A percentile compares a stretch with the other conserved stretches of the same genome.
Evolutionary conservation across 2,329 filamentous ascomycete genomes (phyloP).

Genomic region (Pezicula carpinea): DNA sequence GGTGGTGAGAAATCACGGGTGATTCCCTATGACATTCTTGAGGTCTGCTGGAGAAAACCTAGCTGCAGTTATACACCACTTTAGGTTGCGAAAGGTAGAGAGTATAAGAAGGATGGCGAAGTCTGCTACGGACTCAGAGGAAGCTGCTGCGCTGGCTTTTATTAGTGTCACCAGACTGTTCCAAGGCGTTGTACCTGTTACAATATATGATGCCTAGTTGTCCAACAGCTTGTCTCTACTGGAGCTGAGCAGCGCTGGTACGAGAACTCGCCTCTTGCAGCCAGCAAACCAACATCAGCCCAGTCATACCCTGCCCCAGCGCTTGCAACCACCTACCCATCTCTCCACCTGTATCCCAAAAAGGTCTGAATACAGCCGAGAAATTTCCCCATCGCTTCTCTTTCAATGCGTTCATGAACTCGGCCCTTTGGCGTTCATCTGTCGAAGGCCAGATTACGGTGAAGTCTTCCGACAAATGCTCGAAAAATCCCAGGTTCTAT

Average conservation of each 20-base stretch:
- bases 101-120: constrained; percentile 66
- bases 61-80: constrained; percentile 41
- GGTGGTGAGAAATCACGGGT: constrained; percentile 58
- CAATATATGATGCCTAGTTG: constrained; percentile 58
- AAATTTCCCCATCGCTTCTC: constrained; percentile 53
- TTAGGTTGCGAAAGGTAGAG: constrained; percentile 62
- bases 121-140: constrained; percentile 69
- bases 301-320: constrained; percentile 61
- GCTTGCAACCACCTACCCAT: constrained; percentile 59
- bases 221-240: not conserved
- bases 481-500: constrained; percentile 25
- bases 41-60: constrained; percentile 29
- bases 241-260: not conserved
- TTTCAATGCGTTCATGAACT: constrained; percentile 44
- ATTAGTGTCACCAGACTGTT: not conserved
- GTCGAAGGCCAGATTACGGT: constrained; percentile 44
- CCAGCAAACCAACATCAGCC: constrained; percentile 56
- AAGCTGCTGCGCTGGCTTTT: constrained; percentile 50
- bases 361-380: constrained; percentile 47
- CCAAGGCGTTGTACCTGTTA: constrained; percentile 42
- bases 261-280: constrained; percentile 39
- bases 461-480: constrained; percentile 35
- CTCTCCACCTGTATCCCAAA: constrained; percentile 61
- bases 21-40: constrained; percentile 54
- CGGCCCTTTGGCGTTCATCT: constrained; percentile 45